These are phyloP conservation scores for Fusarium compactum DNA, from an alignment of 2,329 filamentous ascomycete species.

Conservation along the genomic window DNA sequence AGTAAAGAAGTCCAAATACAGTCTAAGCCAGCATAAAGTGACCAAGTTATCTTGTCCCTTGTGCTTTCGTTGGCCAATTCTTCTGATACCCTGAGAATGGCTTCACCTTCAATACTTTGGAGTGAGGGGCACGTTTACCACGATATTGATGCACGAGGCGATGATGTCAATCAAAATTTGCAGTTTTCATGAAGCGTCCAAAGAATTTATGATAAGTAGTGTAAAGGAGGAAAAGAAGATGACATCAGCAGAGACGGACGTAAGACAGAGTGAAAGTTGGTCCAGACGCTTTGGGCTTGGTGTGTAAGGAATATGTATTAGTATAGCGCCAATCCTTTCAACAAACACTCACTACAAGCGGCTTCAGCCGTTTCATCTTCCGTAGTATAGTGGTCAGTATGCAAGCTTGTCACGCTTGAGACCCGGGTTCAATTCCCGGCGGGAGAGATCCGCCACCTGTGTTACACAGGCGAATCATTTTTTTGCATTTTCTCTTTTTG, in stretches of 20 bases:
- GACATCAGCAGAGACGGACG: too few relatives aligned
- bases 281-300: background rate
- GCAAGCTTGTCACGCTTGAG: slow-evolving; percentile 14
- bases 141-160: too few relatives aligned
- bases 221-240: background rate
- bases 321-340: accelerated
- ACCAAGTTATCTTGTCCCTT: background rate
- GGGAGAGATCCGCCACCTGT: slow-evolving; percentile 11
- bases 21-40: too few relatives aligned
- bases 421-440: slow-evolving; percentile 13
- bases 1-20: too few relatives aligned
- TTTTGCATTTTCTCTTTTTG: background rate
- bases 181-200: too few relatives aligned
- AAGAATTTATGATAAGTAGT: too few relatives aligned
- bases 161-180: too few relatives aligned
- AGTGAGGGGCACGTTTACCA: too few relatives aligned
- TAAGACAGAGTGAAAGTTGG: background rate
- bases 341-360: slow-evolving; percentile 1
- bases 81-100: background rate
- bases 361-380: background rate
- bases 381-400: slow-evolving; percentile 15
- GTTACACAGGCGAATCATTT: background rate
- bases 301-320: background rate
- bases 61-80: background rate
- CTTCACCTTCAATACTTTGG: background rate